Conservation (phyloP, 1,284 basidiomycete species). For the Leccinum fallax region DNA sequence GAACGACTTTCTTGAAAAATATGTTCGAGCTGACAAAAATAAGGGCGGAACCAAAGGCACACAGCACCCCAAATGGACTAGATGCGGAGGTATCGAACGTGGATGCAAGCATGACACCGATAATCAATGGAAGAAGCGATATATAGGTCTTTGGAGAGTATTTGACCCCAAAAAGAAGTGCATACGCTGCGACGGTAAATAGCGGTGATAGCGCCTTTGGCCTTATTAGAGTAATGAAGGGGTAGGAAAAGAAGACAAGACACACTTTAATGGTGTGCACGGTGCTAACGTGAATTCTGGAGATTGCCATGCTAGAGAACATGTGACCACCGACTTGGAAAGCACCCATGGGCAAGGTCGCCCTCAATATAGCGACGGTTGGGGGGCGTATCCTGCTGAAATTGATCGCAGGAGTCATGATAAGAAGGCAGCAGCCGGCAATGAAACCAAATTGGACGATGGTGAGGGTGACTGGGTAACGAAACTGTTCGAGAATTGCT, state of each 20-base stretch:
- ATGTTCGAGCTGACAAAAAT: conserved; percentile 99
- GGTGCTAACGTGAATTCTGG: conserved; percentile 94
- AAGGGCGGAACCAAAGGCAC: conserved; percentile 92
- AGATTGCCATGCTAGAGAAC: conserved; percentile 95
- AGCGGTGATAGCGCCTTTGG: conserved; percentile 90
- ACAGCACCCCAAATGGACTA: conserved; percentile 82
- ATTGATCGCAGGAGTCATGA: conserved; percentile 72
- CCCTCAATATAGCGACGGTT: conserved; percentile 70
- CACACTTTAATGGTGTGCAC: conserved; percentile 98
- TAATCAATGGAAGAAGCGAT: conserved; percentile 91
- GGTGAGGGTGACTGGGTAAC: conserved; percentile 91
- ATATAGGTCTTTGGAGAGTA: conserved; percentile 93
- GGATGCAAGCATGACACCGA: conserved; percentile 97
- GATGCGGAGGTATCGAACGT: conserved; percentile 90
- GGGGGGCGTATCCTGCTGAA: conserved; percentile 72
- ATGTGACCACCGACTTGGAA: conserved; percentile 98
- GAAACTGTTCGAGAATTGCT: conserved; percentile 83
- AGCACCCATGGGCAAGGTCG: conserved; percentile 89
- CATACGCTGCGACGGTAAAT: conserved; percentile 96
- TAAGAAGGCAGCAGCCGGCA: conserved; percentile 80
- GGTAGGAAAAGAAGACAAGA: neutral
- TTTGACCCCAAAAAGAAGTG: conserved; percentile 87
- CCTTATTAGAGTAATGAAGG: conserved; percentile 9
- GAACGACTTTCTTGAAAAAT: conserved; percentile 99
- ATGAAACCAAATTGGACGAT: conserved; percentile 97